Conservation (phyloP, 75 land plant genomes). For the Picea sitchensis region DNA sequence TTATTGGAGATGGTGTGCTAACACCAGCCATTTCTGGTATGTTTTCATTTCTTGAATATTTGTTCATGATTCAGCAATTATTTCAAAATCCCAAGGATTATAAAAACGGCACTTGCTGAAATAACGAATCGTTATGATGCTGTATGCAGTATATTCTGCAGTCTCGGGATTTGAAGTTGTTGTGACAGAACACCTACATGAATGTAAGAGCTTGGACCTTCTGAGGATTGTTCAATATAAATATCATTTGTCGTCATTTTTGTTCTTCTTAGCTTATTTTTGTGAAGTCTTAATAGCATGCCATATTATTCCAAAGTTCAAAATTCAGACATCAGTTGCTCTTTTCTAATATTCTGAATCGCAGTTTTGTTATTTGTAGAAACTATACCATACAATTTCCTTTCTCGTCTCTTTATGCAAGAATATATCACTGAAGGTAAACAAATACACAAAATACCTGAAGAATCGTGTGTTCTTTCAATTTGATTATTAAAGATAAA, state of each 20-base stretch:
- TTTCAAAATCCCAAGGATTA: neutral
- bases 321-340: neutral
- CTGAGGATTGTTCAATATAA: neutral
- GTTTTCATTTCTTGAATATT: neutral
- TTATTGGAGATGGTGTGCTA: slow-evolving; percentile 66
- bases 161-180: slow-evolving; percentile 39
- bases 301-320: no score
- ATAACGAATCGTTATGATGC: neutral
- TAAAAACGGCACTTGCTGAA: neutral
- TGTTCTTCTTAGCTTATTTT: neutral
- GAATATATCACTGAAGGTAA: neutral
- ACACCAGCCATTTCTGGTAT: slow-evolving; percentile 64
- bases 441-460: neutral
- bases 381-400: neutral
- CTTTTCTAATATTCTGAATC: neutral
- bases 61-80: neutral
- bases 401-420: neutral
- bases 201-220: slow-evolving; percentile 21
- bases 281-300: no score
- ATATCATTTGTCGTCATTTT: neutral
- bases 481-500: neutral
- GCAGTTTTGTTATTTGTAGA: neutral
- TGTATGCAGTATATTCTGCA: slow-evolving; percentile 56
- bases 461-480: neutral
- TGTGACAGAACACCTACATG: slow-evolving; percentile 13